Conservation (phyloP, 202 grass and related monocot species). For the Elaeis oleifera region DNA sequence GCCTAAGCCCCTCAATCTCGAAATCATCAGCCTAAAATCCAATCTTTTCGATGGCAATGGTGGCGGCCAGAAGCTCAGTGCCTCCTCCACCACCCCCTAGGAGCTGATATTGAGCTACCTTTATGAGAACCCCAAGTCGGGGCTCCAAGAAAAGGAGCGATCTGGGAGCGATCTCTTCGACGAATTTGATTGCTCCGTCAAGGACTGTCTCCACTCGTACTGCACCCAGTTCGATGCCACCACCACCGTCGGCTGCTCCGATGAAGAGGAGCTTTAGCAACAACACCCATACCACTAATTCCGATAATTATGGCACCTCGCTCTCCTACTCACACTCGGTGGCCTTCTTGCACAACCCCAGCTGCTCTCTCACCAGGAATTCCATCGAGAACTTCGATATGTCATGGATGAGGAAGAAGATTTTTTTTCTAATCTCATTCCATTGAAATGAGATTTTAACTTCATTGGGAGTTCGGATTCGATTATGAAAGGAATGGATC, state of each 20-base stretch:
- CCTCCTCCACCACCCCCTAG: slow-evolving; percentile 32
- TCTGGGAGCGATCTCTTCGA: slow-evolving; percentile 15
- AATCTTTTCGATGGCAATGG: slow-evolving; percentile 10
- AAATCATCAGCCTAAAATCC: slow-evolving; percentile 1
- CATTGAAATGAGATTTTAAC: too few species aligned
- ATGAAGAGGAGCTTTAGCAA: slow-evolving; percentile 4
- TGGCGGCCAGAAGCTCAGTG: slow-evolving; percentile 2
- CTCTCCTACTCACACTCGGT: slow-evolving; percentile 20
- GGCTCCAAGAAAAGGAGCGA: slow-evolving; percentile 7
- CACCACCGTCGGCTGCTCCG: slow-evolving; percentile 14
- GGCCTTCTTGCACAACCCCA: slow-evolving; percentile 20
- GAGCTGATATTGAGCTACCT: slow-evolving; percentile 99
- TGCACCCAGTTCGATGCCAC: slow-evolving; percentile 4
- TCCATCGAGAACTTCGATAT: neutral
- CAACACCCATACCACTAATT: neutral
- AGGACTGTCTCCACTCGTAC: slow-evolving; percentile 1
- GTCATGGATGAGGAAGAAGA: too few species aligned
- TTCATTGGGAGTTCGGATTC: too few species aligned
- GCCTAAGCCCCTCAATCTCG: slow-evolving; percentile 2
- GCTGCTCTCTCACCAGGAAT: slow-evolving; percentile 20
- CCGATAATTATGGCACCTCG: slow-evolving; percentile 18
- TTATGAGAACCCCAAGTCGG: slow-evolving; percentile 58
- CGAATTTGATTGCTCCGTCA: slow-evolving; percentile 19
- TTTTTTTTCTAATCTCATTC: too few species aligned
- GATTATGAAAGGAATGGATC: too few species aligned